A percentile compares a stretch with the other conserved stretches of the same genome.
Evolutionary conservation across 208 protist genomes (phyloP).

Genomic region (Naegleria fowleri): DNA sequence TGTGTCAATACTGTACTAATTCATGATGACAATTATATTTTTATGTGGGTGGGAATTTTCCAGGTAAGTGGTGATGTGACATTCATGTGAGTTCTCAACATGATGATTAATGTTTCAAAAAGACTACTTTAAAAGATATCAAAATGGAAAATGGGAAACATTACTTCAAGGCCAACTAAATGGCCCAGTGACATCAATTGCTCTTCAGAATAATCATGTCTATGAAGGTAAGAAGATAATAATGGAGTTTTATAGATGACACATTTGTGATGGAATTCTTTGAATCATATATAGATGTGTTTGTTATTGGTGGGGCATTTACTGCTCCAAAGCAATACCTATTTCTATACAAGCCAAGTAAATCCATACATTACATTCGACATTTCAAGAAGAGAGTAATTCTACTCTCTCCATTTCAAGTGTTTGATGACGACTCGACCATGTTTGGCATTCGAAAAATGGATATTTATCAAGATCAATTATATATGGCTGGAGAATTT

Average conservation of each 20-base stretch:
- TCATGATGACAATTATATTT: neutral
- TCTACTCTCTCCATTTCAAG: neutral
- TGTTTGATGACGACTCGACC: neutral
- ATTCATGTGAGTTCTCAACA: too few species aligned
- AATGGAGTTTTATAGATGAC: neutral
- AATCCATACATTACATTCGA: neutral
- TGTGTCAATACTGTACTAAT: neutral
- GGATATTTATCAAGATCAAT: neutral
- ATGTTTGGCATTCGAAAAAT: neutral
- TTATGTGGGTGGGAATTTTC: neutral
- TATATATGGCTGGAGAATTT: neutral
- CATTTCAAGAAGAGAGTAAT: neutral
- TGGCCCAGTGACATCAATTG: neutral
- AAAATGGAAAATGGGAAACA: neutral
- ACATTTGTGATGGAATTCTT: too few species aligned
- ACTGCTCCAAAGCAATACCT: neutral
- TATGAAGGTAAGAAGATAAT: slow-evolving; percentile 1
- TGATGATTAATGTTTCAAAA: neutral
- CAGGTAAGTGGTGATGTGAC: too few species aligned
- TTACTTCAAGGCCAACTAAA: neutral
- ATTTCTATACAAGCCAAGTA: neutral
- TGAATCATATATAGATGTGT: neutral
- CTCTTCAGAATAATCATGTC: neutral
- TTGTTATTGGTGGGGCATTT: neutral
- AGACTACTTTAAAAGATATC: neutral